A percentile compares a stretch with the other conserved stretches of the same genome.
These are phyloP conservation scores for Barbarea vulgaris DNA, from an alignment of 345 rosid genomes.

Conservation along the genomic window DNA sequence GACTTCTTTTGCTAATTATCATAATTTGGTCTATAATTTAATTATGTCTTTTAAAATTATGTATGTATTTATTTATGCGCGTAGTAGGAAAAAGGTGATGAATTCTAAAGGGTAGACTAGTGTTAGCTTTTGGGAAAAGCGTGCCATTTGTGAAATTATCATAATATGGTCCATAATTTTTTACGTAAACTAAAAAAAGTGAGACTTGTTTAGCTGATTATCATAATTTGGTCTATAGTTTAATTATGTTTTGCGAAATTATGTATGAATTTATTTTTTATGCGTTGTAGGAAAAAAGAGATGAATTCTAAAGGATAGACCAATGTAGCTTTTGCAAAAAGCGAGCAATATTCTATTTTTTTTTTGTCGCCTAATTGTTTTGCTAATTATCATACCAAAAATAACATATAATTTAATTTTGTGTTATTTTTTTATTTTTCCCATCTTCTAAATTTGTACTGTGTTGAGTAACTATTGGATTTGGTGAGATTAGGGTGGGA, in stretches of 20 bases:
- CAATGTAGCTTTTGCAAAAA: slow-evolving; percentile 18
- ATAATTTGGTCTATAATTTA: not conserved
- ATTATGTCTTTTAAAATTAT: too few species aligned
- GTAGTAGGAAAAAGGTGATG: not conserved
- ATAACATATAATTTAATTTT: not conserved
- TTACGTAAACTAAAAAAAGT: too few species aligned
- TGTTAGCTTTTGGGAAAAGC: slow-evolving; percentile 24
- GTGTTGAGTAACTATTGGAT: not conserved
- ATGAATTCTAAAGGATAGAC: slow-evolving; percentile 5
- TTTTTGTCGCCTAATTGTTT: too few species aligned
- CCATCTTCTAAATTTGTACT: not conserved
- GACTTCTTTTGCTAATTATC: not conserved
- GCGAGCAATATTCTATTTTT: too few species aligned
- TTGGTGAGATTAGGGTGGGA: slow-evolving; percentile 16
- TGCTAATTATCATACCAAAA: too few species aligned
- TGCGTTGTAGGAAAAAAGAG: not conserved
- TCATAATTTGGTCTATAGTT: not conserved
- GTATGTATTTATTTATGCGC: slow-evolving; percentile 2
- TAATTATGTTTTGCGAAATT: too few species aligned
- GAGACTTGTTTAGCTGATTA: too few species aligned
- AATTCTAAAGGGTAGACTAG: not conserved
- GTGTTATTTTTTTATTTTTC: not conserved
- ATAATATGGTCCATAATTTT: too few species aligned
- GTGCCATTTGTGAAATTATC: not conserved
- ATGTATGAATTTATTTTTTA: slow-evolving; percentile 15